A percentile compares a stretch with the other conserved stretches of the same genome.
Evolutionary conservation across 306 rosid species (phyloP).

Genomic region (Trifolium pratense): DNA sequence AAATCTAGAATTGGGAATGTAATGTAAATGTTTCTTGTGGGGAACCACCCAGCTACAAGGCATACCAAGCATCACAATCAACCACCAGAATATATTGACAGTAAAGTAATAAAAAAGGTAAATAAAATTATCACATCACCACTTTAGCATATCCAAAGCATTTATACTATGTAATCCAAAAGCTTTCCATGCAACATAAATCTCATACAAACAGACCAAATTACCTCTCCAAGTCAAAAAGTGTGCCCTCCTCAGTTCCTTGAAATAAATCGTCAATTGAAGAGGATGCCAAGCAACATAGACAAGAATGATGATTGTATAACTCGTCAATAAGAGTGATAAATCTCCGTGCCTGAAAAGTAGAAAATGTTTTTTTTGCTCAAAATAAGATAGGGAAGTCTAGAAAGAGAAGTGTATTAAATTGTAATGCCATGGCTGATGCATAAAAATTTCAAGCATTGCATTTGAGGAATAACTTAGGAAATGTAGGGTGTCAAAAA

Average conservation of each 20-base stretch:
- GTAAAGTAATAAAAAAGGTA: slow-evolving; percentile 21
- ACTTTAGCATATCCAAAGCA: slow-evolving; percentile 25
- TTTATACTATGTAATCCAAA: slow-evolving; percentile 10
- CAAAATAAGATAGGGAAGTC: slow-evolving; percentile 33
- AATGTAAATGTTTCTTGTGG: slow-evolving; percentile 1
- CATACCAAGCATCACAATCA: slow-evolving; percentile 30
- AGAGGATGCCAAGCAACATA: slow-evolving; percentile 81
- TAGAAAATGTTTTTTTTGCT: not conserved
- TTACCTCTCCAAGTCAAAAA: slow-evolving; percentile 93
- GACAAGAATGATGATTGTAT: slow-evolving; percentile 88
- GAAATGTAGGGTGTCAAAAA: too few species aligned
- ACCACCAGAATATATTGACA: slow-evolving; percentile 27
- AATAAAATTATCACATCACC: slow-evolving; percentile 2
- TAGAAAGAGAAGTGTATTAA: slow-evolving; percentile 20
- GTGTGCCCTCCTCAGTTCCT: slow-evolving; percentile 95
- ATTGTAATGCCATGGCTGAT: slow-evolving; percentile 12
- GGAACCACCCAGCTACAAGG: slow-evolving; percentile 12
- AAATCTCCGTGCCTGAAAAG: slow-evolving; percentile 83
- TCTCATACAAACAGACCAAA: slow-evolving; percentile 30
- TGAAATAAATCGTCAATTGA: slow-evolving; percentile 90
- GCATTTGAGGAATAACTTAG: slow-evolving; percentile 25
- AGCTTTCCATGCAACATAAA: slow-evolving; percentile 28
- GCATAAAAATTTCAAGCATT: slow-evolving; percentile 20
- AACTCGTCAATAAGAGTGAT: slow-evolving; percentile 92
- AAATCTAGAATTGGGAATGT: slow-evolving; percentile 9